Evolutionary conservation across 768 basidiomycete genomes (phyloP), one percentile per base, ranked within the genome.

Genomic region (Hemileccinum rubropunctum): DNA sequence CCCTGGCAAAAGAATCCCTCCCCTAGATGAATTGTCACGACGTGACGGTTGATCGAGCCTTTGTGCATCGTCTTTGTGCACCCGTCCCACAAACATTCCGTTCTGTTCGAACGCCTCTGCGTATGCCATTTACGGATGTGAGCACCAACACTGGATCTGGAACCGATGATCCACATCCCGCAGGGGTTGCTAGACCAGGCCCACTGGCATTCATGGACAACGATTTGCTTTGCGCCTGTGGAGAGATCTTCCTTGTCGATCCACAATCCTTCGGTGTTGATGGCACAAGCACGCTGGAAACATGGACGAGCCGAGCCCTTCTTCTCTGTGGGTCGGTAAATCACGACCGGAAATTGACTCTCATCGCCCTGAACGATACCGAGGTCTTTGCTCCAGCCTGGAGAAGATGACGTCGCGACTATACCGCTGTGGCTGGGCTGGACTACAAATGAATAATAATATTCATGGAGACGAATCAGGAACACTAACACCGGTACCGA

Each of bases 201-300:
- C 56, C 56, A 57, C 3, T 38, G 49, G 27, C 53, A 57, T 45
- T 41, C n/a, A 8, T 57, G 49, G 42, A 55, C 49, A 13, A 23
- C 39, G 34, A 48, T 51, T 3, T 15, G 17, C 4, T 10, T 11
- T 7, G 40, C 23, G 4, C 18, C 30, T 11, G 15, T 5, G 30
- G 5, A 21, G 15, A 54, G 41, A 30, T 54, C 48, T 0, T 28
- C 46, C 20, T 37, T 42, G 34, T 57, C 56, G 30, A 57, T 39
- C 43, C 35, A 45, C 7, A 48, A 3, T 4, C 46, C 56, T n/a
- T 39, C 26, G 4, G 38, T 10, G n/a, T 48, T 41, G 32, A 50
- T 17, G 21, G 41, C 41, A 28, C 26, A 35, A 10, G 36, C 27
- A 23, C 47, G 44, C 17, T 4, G 39, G 17, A 3, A 15, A 26